A percentile compares a stretch with the other conserved stretches of the same genome.
phyloP scores from a whole-genome alignment of 2,329 filamentous ascomycete genomes.

The Diaporthe amygdali region DNA sequence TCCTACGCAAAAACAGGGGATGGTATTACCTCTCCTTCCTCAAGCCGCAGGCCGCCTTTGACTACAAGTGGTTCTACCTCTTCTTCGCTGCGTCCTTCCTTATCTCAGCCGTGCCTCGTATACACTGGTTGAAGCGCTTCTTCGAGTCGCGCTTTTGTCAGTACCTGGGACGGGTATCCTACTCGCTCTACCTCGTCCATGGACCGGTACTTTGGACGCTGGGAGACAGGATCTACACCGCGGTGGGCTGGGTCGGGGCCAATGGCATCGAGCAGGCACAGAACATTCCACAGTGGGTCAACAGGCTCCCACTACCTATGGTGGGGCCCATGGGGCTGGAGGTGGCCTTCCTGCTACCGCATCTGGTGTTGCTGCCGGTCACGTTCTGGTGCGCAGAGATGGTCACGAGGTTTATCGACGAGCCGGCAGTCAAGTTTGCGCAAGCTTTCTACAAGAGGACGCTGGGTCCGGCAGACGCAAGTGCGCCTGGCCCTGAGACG shows the following conservation, averaged over 20 bases:
- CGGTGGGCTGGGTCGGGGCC: constrained; percentile 59
- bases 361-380: constrained; percentile 64
- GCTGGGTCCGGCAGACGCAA: constrained; percentile 31
- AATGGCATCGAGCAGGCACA: constrained; percentile 51
- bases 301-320: constrained; percentile 59
- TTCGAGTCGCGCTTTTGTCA: constrained; percentile 65
- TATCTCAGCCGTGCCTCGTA: constrained; percentile 60
- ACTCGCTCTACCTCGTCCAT: constrained; percentile 68
- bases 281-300: constrained; percentile 61
- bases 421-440: constrained; percentile 63
- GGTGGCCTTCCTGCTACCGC: constrained; percentile 61
- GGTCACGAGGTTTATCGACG: constrained; percentile 60
- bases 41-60: constrained; percentile 69
- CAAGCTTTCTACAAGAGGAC: constrained; percentile 61
- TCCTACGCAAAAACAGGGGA: constrained; percentile 59
- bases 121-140: constrained; percentile 61
- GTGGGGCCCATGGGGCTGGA: constrained; percentile 66
- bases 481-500: neutral
- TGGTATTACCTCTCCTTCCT: constrained; percentile 66
- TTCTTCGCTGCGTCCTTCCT: constrained; percentile 65
- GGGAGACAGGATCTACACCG: constrained; percentile 68
- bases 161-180: constrained; percentile 67
- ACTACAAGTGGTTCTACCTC: constrained; percentile 72
- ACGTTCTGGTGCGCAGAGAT: constrained; percentile 65
- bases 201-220: constrained; percentile 64